Percentiles rank a stretch among this genome's conserved stretches.
These are phyloP conservation scores for Thymus quinquecostatus DNA, from an alignment of 257 asterid species.

Conservation along the genomic window DNA sequence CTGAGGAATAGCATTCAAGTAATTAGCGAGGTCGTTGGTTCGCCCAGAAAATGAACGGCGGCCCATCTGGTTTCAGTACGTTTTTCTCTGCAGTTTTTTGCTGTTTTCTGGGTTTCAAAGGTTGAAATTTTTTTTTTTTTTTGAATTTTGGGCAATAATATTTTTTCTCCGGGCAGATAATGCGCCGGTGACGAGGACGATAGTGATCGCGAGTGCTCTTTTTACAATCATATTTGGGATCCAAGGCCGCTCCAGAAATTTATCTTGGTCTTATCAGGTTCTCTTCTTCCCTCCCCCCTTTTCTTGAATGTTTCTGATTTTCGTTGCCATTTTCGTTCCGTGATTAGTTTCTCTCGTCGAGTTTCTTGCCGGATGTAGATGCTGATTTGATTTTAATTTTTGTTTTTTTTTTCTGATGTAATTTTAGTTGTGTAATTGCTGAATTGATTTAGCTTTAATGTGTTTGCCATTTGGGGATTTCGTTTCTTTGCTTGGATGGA, in stretches of 20 bases:
- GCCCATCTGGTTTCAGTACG: slow-evolving; percentile 99
- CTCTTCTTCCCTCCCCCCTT: background rate
- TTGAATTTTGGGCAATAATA: background rate
- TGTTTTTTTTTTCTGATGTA: background rate
- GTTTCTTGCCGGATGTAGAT: slow-evolving; percentile 20
- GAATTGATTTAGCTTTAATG: slow-evolving; percentile 12
- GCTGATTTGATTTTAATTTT: background rate
- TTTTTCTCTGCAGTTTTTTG: slow-evolving; percentile 15
- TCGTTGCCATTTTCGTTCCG: background rate
- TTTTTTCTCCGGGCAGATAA: slow-evolving; percentile 52
- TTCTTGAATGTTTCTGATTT: slow-evolving; percentile 9
- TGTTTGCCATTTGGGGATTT: slow-evolving; percentile 26
- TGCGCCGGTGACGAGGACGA: slow-evolving; percentile 82
- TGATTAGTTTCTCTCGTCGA: background rate
- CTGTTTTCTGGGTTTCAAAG: slow-evolving; percentile 4
- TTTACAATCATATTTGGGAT: slow-evolving; percentile 92
- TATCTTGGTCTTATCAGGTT: slow-evolving; percentile 87
- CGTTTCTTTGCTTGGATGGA: slow-evolving; percentile 17
- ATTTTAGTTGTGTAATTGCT: slow-evolving; percentile 24
- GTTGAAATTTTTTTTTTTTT: background rate
- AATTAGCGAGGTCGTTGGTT: slow-evolving; percentile 49
- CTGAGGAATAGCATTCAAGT: slow-evolving; percentile 17
- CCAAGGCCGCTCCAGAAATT: slow-evolving; percentile 72
- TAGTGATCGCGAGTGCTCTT: slow-evolving; percentile 76
- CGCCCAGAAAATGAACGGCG: slow-evolving; percentile 90